phyloP scores from a whole-genome alignment of 1,284 basidiomycete species.

The Pterulicium gracile region DNA sequence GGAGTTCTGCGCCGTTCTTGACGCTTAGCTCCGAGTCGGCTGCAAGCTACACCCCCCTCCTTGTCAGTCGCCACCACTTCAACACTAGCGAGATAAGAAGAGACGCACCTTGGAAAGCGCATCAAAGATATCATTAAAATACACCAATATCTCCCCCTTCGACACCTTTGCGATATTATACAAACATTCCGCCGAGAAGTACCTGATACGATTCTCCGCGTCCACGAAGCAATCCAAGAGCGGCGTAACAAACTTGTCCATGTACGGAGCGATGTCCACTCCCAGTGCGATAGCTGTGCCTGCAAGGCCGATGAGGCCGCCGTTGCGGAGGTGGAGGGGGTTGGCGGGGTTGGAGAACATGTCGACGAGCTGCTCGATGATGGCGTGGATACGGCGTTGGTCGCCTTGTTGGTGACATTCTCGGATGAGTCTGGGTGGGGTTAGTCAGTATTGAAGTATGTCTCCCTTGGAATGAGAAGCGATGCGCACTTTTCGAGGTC shows the following conservation, averaged over 20 bases:
- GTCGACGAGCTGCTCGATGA: conserved; percentile 91
- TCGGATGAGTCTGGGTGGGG: conserved; percentile 79
- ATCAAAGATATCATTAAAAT: conserved; percentile 98
- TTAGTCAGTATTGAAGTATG: conserved; percentile 1
- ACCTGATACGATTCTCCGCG: conserved; percentile 89
- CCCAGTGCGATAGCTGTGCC: conserved; percentile 94
- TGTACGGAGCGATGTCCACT: conserved; percentile 86
- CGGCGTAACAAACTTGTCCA: conserved; percentile 86
- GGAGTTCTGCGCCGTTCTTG: conserved; percentile 97
- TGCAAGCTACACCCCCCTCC: conserved; percentile 88
- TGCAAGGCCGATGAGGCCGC: conserved; percentile 93
- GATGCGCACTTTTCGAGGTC: conserved; percentile 89
- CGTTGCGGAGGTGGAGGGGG: conserved; percentile 84
- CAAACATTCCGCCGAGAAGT: conserved; percentile 95
- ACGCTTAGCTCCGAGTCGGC: conserved; percentile 95
- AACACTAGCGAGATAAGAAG: no score
- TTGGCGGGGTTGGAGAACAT: conserved; percentile 80
- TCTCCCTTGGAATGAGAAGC: background rate
- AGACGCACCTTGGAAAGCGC: conserved; percentile 84
- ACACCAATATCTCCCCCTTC: conserved; percentile 93
- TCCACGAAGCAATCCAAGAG: conserved; percentile 93
- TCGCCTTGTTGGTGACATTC: conserved; percentile 80
- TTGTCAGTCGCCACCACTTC: no score
- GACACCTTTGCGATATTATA: conserved; percentile 99
- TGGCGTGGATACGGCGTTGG: conserved; percentile 70